Evolutionary conservation across 192 early-diverging fungal species (phyloP), one percentile per base, ranked within the genome.

Genomic region (Dissophora ornata): DNA sequence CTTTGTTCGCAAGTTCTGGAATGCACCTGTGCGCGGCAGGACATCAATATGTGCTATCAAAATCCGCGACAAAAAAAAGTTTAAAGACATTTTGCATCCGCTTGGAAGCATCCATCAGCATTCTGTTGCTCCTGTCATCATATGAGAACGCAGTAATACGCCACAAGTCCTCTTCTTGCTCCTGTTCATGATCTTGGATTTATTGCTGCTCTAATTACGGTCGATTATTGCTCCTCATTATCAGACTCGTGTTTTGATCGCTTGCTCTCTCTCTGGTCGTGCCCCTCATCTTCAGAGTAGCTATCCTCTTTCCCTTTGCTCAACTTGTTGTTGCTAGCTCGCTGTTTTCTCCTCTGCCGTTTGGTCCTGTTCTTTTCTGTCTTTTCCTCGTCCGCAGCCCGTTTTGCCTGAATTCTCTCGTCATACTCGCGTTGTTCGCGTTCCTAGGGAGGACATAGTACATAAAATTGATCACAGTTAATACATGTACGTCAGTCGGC

Each of bases 291-390:
- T 13, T 59, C 53, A 22, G 61, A 53, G 11, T 18, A 36, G 13
- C 59, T 46, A 11, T 33, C 56, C 16, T 33, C 56, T 12, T 67
- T 60, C 55, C 46, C 69, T 42, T 66, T 80, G 48, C 68, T 82
- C 13, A 66, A 51, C 58, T 71, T 67, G 45, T 57, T 69, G 51
- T 82, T 67, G 70, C 50, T 51, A n/a, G 86, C 67, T 38, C 67
- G 74, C 69, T 88, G 83, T 64, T 90, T 93, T 28, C 91, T 82
- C 67, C 90, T 92, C 73, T 92, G 87, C 25, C 96, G 82, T 79
- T 97, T 97, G 29, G 90, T 88, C 26, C 96, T 82, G 52, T 90
- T 92, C 80, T 95, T 98, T 28, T 93, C 94, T 0, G 94, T 98
- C 60, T 88, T 89, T 63, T 91, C 92, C 16, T 93, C 94, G 56